phyloP scores from a whole-genome alignment of 2,329 filamentous ascomycete species.

The Ophiostoma montium region DNA sequence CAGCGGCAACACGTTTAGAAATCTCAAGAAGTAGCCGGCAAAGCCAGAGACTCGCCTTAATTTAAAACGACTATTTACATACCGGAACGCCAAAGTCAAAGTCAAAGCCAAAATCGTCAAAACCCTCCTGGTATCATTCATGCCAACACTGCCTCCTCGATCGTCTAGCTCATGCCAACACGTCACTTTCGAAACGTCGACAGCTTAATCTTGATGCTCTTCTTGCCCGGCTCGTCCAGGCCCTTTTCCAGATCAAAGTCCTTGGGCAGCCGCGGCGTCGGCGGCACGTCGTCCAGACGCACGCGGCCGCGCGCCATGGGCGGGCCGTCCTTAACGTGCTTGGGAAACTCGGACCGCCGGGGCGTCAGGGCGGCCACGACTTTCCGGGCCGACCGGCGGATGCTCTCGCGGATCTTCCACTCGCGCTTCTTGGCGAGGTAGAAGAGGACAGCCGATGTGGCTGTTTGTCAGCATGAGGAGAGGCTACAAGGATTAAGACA shows the following conservation, averaged over 20 bases:
- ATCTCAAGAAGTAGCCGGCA: conserved; percentile 31
- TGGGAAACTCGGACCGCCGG: conserved; percentile 45
- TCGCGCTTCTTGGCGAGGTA: conserved; percentile 73
- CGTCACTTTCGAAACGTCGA: conserved; percentile 19
- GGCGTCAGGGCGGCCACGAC: conserved; percentile 50
- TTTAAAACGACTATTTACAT: no score
- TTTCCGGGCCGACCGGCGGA: conserved; percentile 52
- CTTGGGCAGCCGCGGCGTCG: conserved; percentile 40
- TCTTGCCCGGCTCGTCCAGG: conserved; percentile 20
- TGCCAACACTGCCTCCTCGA: no score
- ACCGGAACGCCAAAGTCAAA: not conserved
- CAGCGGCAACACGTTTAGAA: conserved; percentile 61
- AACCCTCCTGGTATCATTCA: not conserved
- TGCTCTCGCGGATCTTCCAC: conserved; percentile 62
- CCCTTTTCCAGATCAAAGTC: conserved; percentile 52
- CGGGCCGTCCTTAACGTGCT: conserved; percentile 34
- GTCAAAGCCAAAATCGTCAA: not conserved
- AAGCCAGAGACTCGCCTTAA: no score
- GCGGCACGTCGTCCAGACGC: conserved; percentile 42
- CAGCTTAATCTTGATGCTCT: conserved; percentile 7
- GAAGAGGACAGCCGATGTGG: conserved; percentile 53
- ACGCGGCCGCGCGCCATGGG: conserved; percentile 25
- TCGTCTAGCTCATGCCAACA: not conserved
- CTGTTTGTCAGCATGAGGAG: conserved; percentile 23
- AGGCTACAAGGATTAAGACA: not conserved